Evolutionary conservation across 495 filamentous ascomycete genomes (phyloP).

Genomic region (Glarea lozoyensis): DNA sequence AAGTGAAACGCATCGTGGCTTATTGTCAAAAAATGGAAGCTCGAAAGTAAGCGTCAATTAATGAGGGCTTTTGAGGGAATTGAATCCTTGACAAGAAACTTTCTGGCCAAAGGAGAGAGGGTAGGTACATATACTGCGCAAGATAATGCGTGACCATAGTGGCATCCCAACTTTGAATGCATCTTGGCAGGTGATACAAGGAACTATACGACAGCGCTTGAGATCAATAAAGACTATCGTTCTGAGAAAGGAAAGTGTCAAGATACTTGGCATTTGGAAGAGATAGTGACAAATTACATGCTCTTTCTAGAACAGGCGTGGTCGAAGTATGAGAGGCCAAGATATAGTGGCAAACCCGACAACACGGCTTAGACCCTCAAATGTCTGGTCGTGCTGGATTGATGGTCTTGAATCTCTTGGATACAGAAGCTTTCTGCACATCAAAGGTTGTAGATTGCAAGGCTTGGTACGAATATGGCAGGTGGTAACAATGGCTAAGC

Average conservation of each 20-base stretch:
- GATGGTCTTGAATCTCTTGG: not conserved
- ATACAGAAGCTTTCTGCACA: not conserved
- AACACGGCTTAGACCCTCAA: too few relatives aligned
- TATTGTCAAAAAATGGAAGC: not conserved
- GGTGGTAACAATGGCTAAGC: not conserved
- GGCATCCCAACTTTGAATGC: not conserved
- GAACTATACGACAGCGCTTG: not conserved
- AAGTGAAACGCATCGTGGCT: not conserved
- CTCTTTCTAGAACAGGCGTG: not conserved
- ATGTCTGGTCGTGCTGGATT: not conserved
- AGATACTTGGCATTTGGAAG: constrained; percentile 30
- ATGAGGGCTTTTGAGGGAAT: not conserved
- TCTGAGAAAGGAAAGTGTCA: constrained; percentile 26
- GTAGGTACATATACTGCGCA: not conserved
- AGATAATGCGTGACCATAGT: not conserved
- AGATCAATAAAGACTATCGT: constrained; percentile 7
- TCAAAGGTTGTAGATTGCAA: not conserved
- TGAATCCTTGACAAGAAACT: not conserved
- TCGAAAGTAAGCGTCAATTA: not conserved
- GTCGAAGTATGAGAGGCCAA: not conserved
- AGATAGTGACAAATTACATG: constrained; percentile 25
- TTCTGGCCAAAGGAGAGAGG: not conserved
- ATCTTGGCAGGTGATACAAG: not conserved
- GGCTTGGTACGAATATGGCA: not conserved
- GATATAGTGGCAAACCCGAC: not conserved